Conservation (phyloP, 2,329 filamentous ascomycete genomes). For the Colletotrichum sp. region DNA sequence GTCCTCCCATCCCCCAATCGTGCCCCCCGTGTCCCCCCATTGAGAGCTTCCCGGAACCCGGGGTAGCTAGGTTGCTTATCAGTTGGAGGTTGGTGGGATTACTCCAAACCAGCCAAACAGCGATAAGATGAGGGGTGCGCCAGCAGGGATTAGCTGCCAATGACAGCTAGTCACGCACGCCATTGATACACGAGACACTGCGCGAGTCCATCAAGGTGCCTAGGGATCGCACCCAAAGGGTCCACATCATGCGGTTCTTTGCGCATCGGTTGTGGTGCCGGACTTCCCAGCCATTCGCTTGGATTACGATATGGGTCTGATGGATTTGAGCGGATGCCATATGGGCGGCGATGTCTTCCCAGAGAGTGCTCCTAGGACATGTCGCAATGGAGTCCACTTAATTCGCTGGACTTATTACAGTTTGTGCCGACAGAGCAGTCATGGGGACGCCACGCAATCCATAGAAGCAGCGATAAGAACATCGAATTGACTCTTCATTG, state of each 20-base stretch:
- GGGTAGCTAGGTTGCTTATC: constrained; percentile 1
- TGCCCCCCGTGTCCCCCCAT: neutral
- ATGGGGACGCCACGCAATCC: neutral
- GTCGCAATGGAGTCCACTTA: neutral
- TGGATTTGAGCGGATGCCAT: neutral
- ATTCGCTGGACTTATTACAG: neutral
- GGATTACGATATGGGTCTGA: neutral
- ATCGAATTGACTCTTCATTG: neutral
- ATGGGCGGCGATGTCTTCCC: neutral
- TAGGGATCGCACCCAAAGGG: neutral
- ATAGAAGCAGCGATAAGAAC: neutral
- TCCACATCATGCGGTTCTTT: neutral
- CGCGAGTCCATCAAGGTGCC: constrained; percentile 4
- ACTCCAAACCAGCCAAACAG: constrained; percentile 6
- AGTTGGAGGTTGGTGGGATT: neutral
- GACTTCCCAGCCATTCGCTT: neutral
- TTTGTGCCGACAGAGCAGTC: neutral
- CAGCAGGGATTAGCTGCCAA: constrained; percentile 8
- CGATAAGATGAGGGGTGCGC: neutral
- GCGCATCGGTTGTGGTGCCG: neutral
- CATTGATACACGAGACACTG: neutral
- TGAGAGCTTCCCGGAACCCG: constrained; percentile 1
- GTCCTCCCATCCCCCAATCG: neutral
- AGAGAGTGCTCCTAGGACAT: accelerated
- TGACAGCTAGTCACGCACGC: neutral